These are phyloP conservation scores for Verbascum thapsus DNA, from an alignment of 257 asterid species.

Conservation along the genomic window DNA sequence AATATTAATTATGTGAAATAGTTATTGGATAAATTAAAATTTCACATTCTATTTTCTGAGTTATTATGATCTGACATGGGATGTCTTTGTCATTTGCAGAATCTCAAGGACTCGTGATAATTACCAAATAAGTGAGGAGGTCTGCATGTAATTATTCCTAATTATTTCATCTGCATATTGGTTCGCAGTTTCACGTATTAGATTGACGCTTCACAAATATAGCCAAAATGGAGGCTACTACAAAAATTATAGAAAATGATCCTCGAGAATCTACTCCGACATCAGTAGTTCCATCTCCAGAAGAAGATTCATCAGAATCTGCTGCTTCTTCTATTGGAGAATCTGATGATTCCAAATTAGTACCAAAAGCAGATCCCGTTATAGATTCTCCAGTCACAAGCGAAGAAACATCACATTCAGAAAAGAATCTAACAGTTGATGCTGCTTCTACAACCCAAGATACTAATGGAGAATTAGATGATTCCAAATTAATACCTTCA, in stretches of 20 bases:
- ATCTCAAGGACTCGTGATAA: no score
- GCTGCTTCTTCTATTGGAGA: no score
- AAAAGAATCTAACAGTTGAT: background rate
- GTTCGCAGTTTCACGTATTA: slow-evolving; percentile 30
- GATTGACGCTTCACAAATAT: slow-evolving; percentile 31
- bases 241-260: slow-evolving; percentile 39
- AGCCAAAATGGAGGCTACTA: slow-evolving; percentile 64
- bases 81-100: no score
- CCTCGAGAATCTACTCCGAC: slow-evolving; percentile 43
- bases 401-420: no score
- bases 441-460: slow-evolving; percentile 33
- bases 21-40: no score
- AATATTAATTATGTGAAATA: background rate
- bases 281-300: slow-evolving; percentile 37
- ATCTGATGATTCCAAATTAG: no score
- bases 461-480: slow-evolving; percentile 34
- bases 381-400: no score
- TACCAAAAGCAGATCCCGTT: background rate
- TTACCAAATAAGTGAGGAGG: no score
- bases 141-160: no score
- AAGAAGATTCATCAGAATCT: slow-evolving; percentile 50
- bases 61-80: no score
- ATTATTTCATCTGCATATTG: no score
- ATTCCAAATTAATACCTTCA: slow-evolving; percentile 22
- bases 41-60: no score